A percentile compares a stretch with the other conserved stretches of the same genome.
These are phyloP conservation scores for Helianthus tuberosus DNA, from an alignment of 129 eudicot genomes.

Conservation along the genomic window DNA sequence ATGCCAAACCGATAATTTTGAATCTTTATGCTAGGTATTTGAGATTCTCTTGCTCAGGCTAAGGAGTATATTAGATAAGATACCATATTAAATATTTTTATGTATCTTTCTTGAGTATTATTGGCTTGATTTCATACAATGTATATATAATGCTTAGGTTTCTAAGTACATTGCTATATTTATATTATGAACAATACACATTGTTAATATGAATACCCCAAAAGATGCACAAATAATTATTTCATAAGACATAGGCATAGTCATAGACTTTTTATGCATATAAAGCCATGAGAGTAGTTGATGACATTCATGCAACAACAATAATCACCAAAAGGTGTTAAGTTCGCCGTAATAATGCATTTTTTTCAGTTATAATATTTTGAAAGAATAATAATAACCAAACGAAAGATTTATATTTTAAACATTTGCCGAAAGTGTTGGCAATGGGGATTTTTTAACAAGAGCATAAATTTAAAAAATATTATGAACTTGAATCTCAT, in stretches of 20 bases:
- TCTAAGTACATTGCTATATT: too few species aligned
- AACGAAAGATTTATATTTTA: background rate
- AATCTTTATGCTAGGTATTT: too few species aligned
- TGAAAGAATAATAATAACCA: background rate
- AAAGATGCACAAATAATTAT: background rate
- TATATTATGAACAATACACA: background rate
- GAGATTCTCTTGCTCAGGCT: background rate
- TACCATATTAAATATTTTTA: too few species aligned
- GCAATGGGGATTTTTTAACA: background rate
- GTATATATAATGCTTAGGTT: background rate
- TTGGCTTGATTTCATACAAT: too few species aligned
- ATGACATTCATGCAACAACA: conserved; percentile 20
- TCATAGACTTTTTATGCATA: conserved; percentile 10
- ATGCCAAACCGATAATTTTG: too few species aligned
- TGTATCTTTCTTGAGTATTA: too few species aligned
- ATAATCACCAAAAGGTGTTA: conserved; percentile 18
- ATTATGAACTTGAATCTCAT: background rate
- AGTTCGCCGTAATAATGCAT: conserved; percentile 18
- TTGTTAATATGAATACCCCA: background rate
- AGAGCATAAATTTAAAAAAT: background rate
- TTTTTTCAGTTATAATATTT: background rate
- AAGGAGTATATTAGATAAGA: background rate
- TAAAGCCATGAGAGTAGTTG: conserved; percentile 32
- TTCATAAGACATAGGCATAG: conserved; percentile 11
- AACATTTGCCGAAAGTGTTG: background rate